A percentile compares a stretch with the other conserved stretches of the same genome.
phyloP scores from a whole-genome alignment of 441 rosid genomes.

The Mallotus repandus region DNA sequence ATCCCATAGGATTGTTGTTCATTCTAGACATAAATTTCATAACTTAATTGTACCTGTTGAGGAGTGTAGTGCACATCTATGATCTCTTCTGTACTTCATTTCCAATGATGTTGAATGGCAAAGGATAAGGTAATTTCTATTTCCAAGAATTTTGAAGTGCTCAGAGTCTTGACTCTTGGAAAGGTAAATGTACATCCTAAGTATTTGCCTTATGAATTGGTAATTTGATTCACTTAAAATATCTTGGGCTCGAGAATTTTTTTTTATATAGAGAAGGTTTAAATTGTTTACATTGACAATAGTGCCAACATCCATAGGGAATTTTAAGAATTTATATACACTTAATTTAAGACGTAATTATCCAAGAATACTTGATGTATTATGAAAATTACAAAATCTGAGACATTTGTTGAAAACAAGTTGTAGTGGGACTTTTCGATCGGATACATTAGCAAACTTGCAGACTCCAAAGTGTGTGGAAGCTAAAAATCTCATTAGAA shows the following conservation, averaged over 20 bases:
- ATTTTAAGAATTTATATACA: neutral
- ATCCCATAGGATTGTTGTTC: conserved; percentile 6
- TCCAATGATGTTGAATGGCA: neutral
- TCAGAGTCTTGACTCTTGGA: neutral
- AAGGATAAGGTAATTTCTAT: neutral
- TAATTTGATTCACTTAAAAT: too few species aligned
- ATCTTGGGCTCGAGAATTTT: neutral
- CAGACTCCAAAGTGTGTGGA: conserved; percentile 1
- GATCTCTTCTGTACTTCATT: neutral
- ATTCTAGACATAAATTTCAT: neutral
- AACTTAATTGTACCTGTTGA: neutral
- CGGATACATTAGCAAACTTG: neutral
- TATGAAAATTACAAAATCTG: neutral
- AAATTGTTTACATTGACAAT: too few species aligned
- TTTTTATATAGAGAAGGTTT: accelerated
- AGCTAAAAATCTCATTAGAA: conserved; percentile 3
- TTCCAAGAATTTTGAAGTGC: neutral
- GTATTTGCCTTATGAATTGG: neutral
- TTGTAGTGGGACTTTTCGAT: neutral
- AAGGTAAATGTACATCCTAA: accelerated
- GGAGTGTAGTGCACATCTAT: neutral
- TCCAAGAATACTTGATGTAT: neutral
- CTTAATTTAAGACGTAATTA: too few species aligned
- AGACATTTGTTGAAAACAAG: neutral
- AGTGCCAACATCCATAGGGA: neutral